phyloP scores from a whole-genome alignment of 768 basidiomycete species.

The Lactarius evosmus region DNA sequence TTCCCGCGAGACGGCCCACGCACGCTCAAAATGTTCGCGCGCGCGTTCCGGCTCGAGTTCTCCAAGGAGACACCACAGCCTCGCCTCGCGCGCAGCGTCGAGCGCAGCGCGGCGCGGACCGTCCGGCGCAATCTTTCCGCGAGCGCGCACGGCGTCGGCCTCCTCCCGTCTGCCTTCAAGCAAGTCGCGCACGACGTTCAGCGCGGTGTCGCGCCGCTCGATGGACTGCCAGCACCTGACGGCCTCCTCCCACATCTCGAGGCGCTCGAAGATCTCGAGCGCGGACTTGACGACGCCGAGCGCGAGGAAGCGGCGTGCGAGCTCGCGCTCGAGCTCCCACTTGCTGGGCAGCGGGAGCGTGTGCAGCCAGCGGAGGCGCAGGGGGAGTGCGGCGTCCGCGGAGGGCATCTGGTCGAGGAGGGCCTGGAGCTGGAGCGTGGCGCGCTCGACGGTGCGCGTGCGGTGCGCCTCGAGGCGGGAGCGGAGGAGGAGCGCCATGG shows the following conservation, averaged over 20 bases:
- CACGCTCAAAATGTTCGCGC: conserved; percentile 69
- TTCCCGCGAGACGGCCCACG: conserved; percentile 78
- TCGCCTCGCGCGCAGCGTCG: conserved; percentile 75
- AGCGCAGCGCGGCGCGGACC: conserved; percentile 42
- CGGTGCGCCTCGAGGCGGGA: conserved; percentile 86
- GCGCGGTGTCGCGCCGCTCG: conserved; percentile 75
- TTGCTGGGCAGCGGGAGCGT: conserved; percentile 78
- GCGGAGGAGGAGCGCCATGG: conserved; percentile 91
- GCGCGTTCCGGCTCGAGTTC: conserved; percentile 80
- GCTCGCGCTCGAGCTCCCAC: conserved; percentile 92
- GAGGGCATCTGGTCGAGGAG: conserved; percentile 97
- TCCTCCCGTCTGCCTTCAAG: conserved; percentile 84
- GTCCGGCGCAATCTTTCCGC: conserved; percentile 42
- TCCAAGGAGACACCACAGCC: conserved; percentile 92
- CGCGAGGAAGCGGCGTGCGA: conserved; percentile 77
- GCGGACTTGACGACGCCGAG: conserved; percentile 89
- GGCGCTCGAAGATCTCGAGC: conserved; percentile 86
- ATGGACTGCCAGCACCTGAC: conserved; percentile 82
- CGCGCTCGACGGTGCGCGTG: conserved; percentile 90
- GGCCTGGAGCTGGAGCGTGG: conserved; percentile 89
- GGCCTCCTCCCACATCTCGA: conserved; percentile 99
- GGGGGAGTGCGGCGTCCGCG: conserved; percentile 66
- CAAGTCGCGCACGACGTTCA: conserved; percentile 79
- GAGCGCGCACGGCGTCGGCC: conserved; percentile 62
- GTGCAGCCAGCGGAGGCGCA: conserved; percentile 79